Evolutionary conservation across 1,139 yeast genomes (phyloP), one percentile per base, ranked within the genome.

Genomic region (Zygosaccharomyces pseudobailii): DNA sequence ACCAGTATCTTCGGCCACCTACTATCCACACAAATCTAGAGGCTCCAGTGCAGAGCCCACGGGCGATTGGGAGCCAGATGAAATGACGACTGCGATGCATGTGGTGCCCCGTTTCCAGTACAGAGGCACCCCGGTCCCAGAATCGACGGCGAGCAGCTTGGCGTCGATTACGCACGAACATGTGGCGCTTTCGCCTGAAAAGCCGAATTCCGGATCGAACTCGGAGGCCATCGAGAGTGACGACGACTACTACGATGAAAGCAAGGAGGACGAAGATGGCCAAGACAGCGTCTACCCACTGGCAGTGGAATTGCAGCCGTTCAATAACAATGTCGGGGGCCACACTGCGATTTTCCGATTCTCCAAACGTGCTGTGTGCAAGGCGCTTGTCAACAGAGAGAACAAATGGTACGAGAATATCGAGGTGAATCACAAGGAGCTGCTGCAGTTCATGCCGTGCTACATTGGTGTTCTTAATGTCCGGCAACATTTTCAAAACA

Each of bases 311-410:
- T 70, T 90, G 48, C 80, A 87, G 45, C 96, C 95, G 2, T 90
- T 86, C 69, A 81, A 84, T 55, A 90, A 92, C 63, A 87, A 87
- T 62, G 98, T 94, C 6, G 99, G 99, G 7, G 99, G 99, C 0
- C 99, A 94, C 65, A 92, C 97, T 0, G 97, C 97, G 1, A 89
- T 94, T 40, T 94, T 92, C 68, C 77, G 92, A 54, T 92, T 92
- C 63, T 85, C 95, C 6, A 85, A 83, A 57, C 74, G 87, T 49
- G 97, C 97, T 0, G 96, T 94, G n/a, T 92, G 98, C 67, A 94
- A 94, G 66, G 94, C 95, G 1, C 71, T 92, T 52, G 87, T 89
- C 53, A 88, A 88, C 59, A 74, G 96, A 53, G 99, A 94, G 62
- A 87, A 92, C 65, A 70, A 75, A 53, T 90, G 95, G 84, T 94